Evolutionary conservation across 768 basidiomycete genomes (phyloP).

Genomic region (Rhodotorula kratochvilovae): DNA sequence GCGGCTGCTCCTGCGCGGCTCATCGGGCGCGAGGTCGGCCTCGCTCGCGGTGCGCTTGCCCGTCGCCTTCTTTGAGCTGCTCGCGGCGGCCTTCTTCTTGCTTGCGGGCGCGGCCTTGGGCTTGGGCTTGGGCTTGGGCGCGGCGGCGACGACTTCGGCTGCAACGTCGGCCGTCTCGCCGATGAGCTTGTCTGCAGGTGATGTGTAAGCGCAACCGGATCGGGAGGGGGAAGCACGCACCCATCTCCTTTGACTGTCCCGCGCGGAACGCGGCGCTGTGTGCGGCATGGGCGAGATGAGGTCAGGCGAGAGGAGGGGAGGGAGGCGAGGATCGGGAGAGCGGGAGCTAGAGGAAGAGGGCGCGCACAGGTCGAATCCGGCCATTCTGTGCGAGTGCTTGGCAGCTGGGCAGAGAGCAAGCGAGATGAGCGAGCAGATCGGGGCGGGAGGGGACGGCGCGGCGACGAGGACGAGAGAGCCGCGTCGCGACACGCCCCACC

Average conservation of each 20-base stretch:
- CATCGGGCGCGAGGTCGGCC: neutral
- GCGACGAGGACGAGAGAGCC: neutral
- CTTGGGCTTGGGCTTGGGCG: neutral
- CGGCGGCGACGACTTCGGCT: too few species aligned
- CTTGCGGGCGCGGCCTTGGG: neutral
- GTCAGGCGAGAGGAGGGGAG: neutral
- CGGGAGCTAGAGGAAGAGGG: too few species aligned
- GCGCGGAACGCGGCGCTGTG: neutral
- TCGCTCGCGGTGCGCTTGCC: constrained; percentile 9
- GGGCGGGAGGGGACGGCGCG: too few species aligned
- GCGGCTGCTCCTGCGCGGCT: neutral
- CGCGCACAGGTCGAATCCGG: neutral
- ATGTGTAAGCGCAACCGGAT: neutral
- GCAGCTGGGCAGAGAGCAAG: too few species aligned
- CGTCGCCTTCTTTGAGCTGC: neutral
- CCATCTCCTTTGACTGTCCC: neutral
- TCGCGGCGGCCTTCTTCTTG: neutral
- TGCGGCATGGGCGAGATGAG: neutral
- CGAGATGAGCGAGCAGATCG: neutral
- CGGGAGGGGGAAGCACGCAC: neutral
- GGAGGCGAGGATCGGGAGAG: neutral
- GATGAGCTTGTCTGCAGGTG: neutral
- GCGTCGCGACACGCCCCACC: neutral
- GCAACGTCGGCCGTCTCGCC: neutral
- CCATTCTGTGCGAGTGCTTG: too few species aligned